phyloP scores from a whole-genome alignment of 805 yeast genomes.

The Candida nonsorbophila region DNA sequence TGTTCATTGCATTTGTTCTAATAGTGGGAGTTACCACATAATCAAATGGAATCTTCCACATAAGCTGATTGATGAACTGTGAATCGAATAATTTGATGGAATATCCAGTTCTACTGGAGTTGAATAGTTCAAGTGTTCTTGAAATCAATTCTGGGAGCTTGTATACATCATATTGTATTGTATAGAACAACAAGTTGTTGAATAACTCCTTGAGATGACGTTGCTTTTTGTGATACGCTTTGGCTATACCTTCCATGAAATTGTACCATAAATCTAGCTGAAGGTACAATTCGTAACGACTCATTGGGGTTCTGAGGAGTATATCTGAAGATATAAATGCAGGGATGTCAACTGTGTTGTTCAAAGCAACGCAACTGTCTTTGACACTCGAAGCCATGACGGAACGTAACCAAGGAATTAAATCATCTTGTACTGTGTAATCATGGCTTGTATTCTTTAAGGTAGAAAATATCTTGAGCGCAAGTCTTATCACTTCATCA shows the following conservation, averaged over 20 bases:
- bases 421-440: too few relatives aligned
- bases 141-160: conserved; percentile 14
- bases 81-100: conserved; percentile 14
- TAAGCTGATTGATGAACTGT: conserved; percentile 14
- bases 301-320: conserved; percentile 30
- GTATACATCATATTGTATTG: conserved; percentile 17
- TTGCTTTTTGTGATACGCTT: conserved; percentile 14
- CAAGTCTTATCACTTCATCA: too few relatives aligned
- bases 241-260: conserved; percentile 17
- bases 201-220: conserved; percentile 15
- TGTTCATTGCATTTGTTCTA: conserved; percentile 2
- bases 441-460: too few relatives aligned
- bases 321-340: conserved; percentile 34
- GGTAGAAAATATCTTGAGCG: too few relatives aligned
- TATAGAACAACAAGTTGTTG: conserved; percentile 22
- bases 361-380: conserved; percentile 26
- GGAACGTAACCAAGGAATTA: conserved; percentile 26
- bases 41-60: conserved; percentile 24
- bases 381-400: conserved; percentile 23
- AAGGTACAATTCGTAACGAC: conserved; percentile 22
- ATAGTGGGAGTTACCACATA: conserved; percentile 5
- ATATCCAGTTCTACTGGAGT: conserved; percentile 15
- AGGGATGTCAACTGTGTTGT: conserved; percentile 27
- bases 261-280: conserved; percentile 33
- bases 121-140: conserved; percentile 13